Conservation (phyloP, 768 basidiomycete genomes). For the Leccinum aurantiacum region DNA sequence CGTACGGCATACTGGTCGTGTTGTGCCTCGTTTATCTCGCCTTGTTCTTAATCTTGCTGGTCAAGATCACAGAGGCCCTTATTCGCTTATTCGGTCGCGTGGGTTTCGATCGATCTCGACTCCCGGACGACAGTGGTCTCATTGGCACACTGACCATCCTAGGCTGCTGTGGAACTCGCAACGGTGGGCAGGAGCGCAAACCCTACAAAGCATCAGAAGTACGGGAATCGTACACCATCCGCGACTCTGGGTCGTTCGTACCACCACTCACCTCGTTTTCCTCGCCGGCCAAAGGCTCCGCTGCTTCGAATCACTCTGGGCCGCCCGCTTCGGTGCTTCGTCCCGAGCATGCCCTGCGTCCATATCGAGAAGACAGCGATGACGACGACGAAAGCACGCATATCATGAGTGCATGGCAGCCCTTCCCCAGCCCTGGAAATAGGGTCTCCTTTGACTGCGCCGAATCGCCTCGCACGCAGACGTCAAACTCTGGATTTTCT, state of each 20-base stretch:
- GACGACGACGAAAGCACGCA: conserved; percentile 67
- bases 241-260: conserved; percentile 50
- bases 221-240: conserved; percentile 28
- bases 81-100: conserved; percentile 74
- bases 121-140: conserved; percentile 83
- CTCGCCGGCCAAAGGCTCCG: conserved; percentile 26
- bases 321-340: conserved; percentile 71
- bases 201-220: conserved; percentile 27
- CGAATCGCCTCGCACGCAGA: conserved; percentile 30
- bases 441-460: conserved; percentile 25
- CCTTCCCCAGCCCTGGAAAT: conserved; percentile 50
- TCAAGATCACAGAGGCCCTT: conserved; percentile 83
- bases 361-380: conserved; percentile 77
- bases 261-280: conserved; percentile 40
- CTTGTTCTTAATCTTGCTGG: conserved; percentile 76
- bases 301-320: conserved; percentile 41
- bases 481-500: conserved; percentile 66
- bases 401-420: conserved; percentile 96
- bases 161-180: conserved; percentile 61
- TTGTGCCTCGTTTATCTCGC: conserved; percentile 79
- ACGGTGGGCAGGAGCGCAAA: conserved; percentile 29
- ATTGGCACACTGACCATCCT: conserved; percentile 76
- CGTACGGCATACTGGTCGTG: conserved; percentile 88
- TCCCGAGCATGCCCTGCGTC: conserved; percentile 75
- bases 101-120: conserved; percentile 81